Base-by-base conservation (phyloP, 2,329 filamentous ascomycete genomes). In the Aspergillus pseudonomiae region DNA sequence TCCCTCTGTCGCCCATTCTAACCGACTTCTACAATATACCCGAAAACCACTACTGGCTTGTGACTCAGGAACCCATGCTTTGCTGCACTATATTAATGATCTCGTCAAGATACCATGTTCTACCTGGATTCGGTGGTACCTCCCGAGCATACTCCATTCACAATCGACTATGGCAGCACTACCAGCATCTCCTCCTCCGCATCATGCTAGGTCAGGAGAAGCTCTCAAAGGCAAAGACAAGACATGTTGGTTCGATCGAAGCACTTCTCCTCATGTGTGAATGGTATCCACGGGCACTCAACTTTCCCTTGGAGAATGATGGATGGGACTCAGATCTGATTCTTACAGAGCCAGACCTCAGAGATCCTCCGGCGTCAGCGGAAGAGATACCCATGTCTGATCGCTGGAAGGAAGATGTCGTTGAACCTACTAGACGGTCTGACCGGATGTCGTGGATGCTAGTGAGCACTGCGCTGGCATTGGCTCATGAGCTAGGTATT, bases 381-480 rank as follows among this genome's bases (percentile, higher is more conserved):
- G 68, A 71, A 32, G 74, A 66, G 65, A 65, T 65, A 6, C 69
- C 75, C 1, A 73, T 74, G 19, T 70, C 78, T 2, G 79, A 76
- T 61, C 71, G 79, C 50, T 85, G 83, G 82, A 76, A 81, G 2
- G 78, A 84, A 58, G 83, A 85, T 67, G 83, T 86, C 0, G 80
- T 85, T 21, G 79, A 84, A 45, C 83, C 83, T 1, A 81, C 83
- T 1, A 82, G 80, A 62, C 77, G 82, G 46, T 85, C 82, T 0
- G 84, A 85, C 67, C 78, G 82, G 1, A 86, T 86, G 84, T 86
- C 84, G 1, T 86, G 84, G 84, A 86, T 85, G 80, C 67, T 86
- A 34, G 78, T 86, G 53, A 83, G 83, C 19, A 81, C 80, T 63
- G 84, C 82, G 1, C 68, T 83, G 34, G 82, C 82, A 2, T 73